A percentile compares a stretch with the other conserved stretches of the same genome.
Evolutionary conservation across 352 stramenopile genomes (phyloP).

Genomic region (Phytophthora pseudosyringae): DNA sequence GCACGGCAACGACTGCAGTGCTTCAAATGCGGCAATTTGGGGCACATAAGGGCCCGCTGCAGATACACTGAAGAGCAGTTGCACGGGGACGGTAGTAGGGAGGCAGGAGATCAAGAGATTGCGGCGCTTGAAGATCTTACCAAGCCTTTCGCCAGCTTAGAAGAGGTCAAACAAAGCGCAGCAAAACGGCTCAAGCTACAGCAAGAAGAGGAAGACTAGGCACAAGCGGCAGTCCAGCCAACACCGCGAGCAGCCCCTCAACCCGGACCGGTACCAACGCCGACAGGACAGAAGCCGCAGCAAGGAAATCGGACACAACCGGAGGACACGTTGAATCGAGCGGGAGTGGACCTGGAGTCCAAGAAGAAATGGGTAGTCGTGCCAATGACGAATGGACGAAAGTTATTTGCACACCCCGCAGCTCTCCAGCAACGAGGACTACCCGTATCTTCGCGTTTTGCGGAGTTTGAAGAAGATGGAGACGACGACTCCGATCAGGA

Average conservation of each 20-base stretch:
- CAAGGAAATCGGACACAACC: too few relatives aligned
- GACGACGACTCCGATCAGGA: background rate
- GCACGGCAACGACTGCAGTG: background rate
- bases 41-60: background rate
- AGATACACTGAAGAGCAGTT: background rate
- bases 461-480: background rate
- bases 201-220: background rate
- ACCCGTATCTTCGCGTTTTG: background rate
- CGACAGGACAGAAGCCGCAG: too few relatives aligned
- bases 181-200: background rate
- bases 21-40: background rate
- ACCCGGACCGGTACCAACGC: background rate
- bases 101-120: background rate
- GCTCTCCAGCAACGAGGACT: too few relatives aligned
- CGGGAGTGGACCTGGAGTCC: too few relatives aligned
- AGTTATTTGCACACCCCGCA: too few relatives aligned
- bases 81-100: background rate
- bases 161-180: background rate
- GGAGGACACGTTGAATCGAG: too few relatives aligned
- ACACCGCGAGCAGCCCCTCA: background rate
- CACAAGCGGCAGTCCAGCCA: background rate
- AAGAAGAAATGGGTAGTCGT: too few relatives aligned
- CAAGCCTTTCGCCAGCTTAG: background rate
- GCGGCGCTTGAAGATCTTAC: slow-evolving; percentile 1
- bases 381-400: too few relatives aligned